Base-by-base conservation (phyloP, 2,329 filamentous ascomycete species). In the Hypoxylon sp. region DNA sequence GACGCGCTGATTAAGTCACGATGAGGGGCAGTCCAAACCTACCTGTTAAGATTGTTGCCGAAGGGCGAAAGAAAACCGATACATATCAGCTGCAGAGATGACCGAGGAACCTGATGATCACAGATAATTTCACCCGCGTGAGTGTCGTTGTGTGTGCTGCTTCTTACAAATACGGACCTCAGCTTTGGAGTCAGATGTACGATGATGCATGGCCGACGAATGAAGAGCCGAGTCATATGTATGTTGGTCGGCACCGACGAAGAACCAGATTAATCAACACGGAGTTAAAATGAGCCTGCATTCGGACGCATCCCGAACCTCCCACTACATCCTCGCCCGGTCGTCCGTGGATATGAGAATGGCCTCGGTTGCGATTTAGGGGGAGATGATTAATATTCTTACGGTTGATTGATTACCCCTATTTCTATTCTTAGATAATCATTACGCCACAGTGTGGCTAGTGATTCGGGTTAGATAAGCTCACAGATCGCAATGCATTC, bases 1-100 rank as follows among this genome's bases (percentile, higher is more conserved):
- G 60, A 68, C 39, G 61, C 27, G 61, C 60, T 65, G 55, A 68
- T 68, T 70, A 68, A 70, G 65, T 68, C 61, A 63, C 53, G 11
- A 51, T 59, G 66, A 58, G 57, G 61, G 57, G 56, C n/a, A 61
- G 6, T 53, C 57, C 15, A 17, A 53, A 48, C 19, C 15, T 39
- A 48, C 48, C 50, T 47, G 52, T 31, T 10, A 19, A 19, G 21
- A 31, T 35, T 39, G 50, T 44, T 55, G 21, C 68, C 68, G 68
- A 68, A 70, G 52, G 29, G 51, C 61, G 61, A 67, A 37, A 35
- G 53, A 59, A 62, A 65, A 31, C 65, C 58, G 58, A 46, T 32
- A 44, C 21, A 37, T 37, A 13, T 2, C 32, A 57, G 32, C 21
- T 37, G 13, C 37, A 52, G 55, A 46, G 61, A 55, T 56, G 54